Conservation (phyloP, 2,329 filamentous ascomycete genomes). For the Simplicillium aogashimaense region DNA sequence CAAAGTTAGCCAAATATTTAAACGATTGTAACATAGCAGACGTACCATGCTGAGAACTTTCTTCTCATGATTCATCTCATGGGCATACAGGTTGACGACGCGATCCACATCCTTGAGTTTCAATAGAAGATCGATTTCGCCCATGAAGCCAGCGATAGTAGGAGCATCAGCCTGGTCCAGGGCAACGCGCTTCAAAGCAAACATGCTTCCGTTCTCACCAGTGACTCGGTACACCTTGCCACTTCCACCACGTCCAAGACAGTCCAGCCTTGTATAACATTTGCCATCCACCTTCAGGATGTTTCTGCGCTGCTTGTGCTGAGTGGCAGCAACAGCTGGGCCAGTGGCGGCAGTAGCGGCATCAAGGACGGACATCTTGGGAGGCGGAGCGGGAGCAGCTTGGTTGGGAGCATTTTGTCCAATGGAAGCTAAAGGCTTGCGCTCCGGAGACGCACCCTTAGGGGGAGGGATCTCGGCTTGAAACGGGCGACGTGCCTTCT, state of each 20-base stretch:
- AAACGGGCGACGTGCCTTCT: constrained; percentile 44
- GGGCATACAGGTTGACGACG: constrained; percentile 85
- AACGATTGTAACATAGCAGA: constrained; percentile 10
- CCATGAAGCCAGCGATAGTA: constrained; percentile 79
- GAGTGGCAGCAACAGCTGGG: constrained; percentile 58
- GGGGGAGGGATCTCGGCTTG: constrained; percentile 30
- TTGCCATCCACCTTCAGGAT: constrained; percentile 86
- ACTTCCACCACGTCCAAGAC: constrained; percentile 84
- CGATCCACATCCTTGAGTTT: constrained; percentile 77
- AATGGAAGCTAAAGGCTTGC: constrained; percentile 43
- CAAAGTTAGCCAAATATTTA: constrained; percentile 7
- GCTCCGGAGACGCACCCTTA: constrained; percentile 38
- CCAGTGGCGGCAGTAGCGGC: constrained; percentile 78
- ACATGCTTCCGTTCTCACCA: constrained; percentile 92
- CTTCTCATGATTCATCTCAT: constrained; percentile 88
- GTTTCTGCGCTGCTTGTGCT: constrained; percentile 66
- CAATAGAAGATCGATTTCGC: constrained; percentile 84
- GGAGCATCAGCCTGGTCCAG: constrained; percentile 80
- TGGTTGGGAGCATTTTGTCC: constrained; percentile 62
- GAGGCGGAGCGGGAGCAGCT: constrained; percentile 70
- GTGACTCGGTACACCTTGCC: constrained; percentile 94
- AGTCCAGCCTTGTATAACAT: constrained; percentile 80
- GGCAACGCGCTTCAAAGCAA: constrained; percentile 87
- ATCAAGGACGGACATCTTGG: constrained; percentile 95
- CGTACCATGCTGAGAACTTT: constrained; percentile 75